These are phyloP conservation scores for Coleophoma crateriformis DNA, from an alignment of 2,329 filamentous ascomycete species.

Conservation along the genomic window DNA sequence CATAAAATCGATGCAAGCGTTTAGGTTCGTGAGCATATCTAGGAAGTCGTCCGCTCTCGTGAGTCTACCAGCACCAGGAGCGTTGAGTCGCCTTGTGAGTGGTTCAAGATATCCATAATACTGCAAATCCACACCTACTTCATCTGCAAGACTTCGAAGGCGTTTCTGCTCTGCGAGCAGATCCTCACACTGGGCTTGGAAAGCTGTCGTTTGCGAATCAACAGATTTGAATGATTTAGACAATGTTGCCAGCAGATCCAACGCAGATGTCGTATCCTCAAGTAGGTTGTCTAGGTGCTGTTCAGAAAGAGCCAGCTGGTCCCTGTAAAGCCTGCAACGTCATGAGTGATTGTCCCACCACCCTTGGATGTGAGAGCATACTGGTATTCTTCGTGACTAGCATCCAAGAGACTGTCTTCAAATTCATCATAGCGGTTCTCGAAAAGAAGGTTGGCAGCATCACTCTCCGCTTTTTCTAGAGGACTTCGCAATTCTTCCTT, in stretches of 20 bases:
- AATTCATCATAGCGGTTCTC: conserved; percentile 51
- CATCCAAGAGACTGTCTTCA: conserved; percentile 66
- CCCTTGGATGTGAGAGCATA: conserved; percentile 36
- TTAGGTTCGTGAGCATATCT: conserved; percentile 81
- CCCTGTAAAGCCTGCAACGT: conserved; percentile 59
- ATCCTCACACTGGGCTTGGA: conserved; percentile 87
- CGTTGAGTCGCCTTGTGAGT: conserved; percentile 84
- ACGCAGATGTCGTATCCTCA: conserved; percentile 67
- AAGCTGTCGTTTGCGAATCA: conserved; percentile 85
- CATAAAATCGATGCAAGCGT: conserved; percentile 93
- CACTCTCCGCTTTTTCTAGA: conserved; percentile 28
- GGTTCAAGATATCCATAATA: conserved; percentile 94
- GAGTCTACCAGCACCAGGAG: conserved; percentile 79
- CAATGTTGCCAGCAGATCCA: conserved; percentile 71
- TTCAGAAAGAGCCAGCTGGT: conserved; percentile 76
- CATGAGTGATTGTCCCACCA: conserved; percentile 6
- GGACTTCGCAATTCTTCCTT: conserved; percentile 13
- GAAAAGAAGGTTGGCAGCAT: conserved; percentile 45
- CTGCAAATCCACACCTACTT: conserved; percentile 83
- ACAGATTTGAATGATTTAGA: conserved; percentile 84
- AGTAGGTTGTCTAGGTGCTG: conserved; percentile 77
- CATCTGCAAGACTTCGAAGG: conserved; percentile 72
- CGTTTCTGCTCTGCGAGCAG: conserved; percentile 77
- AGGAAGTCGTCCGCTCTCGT: conserved; percentile 81
- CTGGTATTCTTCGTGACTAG: conserved; percentile 82